These are phyloP conservation scores for Teratosphaeria zuluensis DNA, from an alignment of 2,329 filamentous ascomycete genomes.

Conservation along the genomic window DNA sequence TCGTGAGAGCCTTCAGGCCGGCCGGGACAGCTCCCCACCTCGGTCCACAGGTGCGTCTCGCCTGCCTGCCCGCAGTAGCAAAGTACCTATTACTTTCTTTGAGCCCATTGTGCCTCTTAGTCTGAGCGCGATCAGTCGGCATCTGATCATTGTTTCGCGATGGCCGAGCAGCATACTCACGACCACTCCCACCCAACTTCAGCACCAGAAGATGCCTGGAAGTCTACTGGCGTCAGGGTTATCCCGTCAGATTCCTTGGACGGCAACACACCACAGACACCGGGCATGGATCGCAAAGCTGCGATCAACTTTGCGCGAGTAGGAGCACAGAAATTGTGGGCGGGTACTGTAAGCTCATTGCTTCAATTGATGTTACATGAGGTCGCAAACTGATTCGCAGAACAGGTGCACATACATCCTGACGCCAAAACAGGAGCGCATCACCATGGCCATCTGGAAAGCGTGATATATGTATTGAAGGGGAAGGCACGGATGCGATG, in stretches of 20 bases:
- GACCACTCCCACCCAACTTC: constrained; percentile 3
- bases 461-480: constrained; percentile 37
- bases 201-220: constrained; percentile 28
- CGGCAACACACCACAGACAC: constrained; percentile 32
- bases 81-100: not conserved
- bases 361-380: not conserved
- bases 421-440: constrained; percentile 38
- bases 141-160: not conserved
- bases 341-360: constrained; percentile 24
- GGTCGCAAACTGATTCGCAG: not conserved
- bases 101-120: too few species aligned
- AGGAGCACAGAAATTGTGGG: constrained; percentile 38
- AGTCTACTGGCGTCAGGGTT: constrained; percentile 33
- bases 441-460: constrained; percentile 38
- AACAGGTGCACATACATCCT: constrained; percentile 31
- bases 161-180: not conserved
- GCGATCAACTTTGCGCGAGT: constrained; percentile 36
- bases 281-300: constrained; percentile 32
- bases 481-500: constrained; percentile 38
- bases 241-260: constrained; percentile 33
- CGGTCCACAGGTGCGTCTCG: not conserved
- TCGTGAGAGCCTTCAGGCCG: not conserved
- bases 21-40: not conserved
- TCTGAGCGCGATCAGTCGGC: too few species aligned
- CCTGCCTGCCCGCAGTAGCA: not conserved